phyloP scores from a whole-genome alignment of 1,284 basidiomycete genomes.

The Phylloboletellus chloephorus region DNA sequence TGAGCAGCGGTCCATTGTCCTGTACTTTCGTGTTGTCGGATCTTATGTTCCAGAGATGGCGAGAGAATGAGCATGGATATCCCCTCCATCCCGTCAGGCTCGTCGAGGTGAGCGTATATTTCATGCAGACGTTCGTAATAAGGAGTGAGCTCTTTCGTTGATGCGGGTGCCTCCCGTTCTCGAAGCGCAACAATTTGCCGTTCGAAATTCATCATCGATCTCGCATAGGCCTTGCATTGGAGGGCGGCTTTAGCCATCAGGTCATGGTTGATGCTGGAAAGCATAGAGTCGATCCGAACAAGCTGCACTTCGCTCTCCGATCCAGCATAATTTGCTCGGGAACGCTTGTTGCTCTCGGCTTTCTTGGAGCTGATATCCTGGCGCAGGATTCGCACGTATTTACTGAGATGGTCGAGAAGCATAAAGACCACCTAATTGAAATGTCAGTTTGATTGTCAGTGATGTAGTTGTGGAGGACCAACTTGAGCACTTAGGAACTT shows the following conservation, averaged over 20 bases:
- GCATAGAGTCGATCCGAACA: constrained; percentile 67
- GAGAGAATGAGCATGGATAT: constrained; percentile 86
- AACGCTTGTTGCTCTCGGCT: constrained; percentile 43
- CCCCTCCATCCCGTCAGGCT: constrained; percentile 99
- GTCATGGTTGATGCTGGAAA: constrained; percentile 81
- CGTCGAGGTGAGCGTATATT: constrained; percentile 94
- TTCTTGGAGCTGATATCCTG: constrained; percentile 52
- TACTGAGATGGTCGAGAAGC: constrained; percentile 91
- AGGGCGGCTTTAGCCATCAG: constrained; percentile 93
- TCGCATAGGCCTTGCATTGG: constrained; percentile 90
- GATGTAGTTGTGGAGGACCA: constrained; percentile 8
- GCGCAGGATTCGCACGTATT: constrained; percentile 75
- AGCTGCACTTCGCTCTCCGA: constrained; percentile 53
- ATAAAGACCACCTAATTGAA: constrained; percentile 77
- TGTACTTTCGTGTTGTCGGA: constrained; percentile 96
- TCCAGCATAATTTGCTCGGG: constrained; percentile 34
- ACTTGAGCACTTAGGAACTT: constrained; percentile 87
- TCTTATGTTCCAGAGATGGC: constrained; percentile 93
- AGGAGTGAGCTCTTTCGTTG: constrained; percentile 55
- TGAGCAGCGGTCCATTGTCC: constrained; percentile 98
- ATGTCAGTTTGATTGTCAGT: background rate
- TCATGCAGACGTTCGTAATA: constrained; percentile 93
- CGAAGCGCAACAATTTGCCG: constrained; percentile 62
- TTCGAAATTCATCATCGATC: constrained; percentile 94
- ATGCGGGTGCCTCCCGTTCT: constrained; percentile 35